Evolutionary conservation across 768 basidiomycete species (phyloP).

Genomic region (Clitopilus hobsonii): DNA sequence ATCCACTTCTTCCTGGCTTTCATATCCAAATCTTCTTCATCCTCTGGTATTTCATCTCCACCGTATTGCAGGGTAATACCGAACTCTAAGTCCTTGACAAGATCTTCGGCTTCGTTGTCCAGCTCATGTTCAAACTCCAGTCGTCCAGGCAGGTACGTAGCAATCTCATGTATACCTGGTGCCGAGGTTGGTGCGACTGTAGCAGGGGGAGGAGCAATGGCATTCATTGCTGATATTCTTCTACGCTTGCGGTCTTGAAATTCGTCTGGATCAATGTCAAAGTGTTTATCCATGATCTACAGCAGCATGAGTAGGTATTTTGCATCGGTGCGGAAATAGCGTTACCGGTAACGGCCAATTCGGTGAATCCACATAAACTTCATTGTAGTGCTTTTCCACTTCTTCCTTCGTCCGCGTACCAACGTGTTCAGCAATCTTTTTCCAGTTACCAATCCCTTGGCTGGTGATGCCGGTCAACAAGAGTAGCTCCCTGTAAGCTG

Average conservation of each 20-base stretch:
- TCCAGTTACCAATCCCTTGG: constrained; percentile 95
- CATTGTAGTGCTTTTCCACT: constrained; percentile 83
- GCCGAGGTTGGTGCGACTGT: constrained; percentile 83
- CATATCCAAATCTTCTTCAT: constrained; percentile 74
- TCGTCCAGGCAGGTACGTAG: constrained; percentile 92
- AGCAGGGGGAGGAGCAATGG: constrained; percentile 47
- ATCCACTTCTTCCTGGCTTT: constrained; percentile 49
- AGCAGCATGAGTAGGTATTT: not conserved
- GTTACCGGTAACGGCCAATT: constrained; percentile 81
- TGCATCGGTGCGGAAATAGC: constrained; percentile 2
- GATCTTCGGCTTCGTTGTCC: constrained; percentile 94
- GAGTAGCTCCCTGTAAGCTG: constrained; percentile 66
- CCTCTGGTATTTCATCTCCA: constrained; percentile 76
- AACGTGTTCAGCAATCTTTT: constrained; percentile 90
- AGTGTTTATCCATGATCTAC: constrained; percentile 53
- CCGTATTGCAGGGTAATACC: constrained; percentile 83
- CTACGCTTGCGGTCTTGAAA: constrained; percentile 89
- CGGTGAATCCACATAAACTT: constrained; percentile 74
- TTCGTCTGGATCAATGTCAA: constrained; percentile 71
- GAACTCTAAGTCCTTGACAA: constrained; percentile 95
- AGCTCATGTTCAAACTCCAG: constrained; percentile 97
- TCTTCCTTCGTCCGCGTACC: constrained; percentile 94
- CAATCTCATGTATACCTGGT: constrained; percentile 89
- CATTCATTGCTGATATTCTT: constrained; percentile 79
- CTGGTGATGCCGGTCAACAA: constrained; percentile 83